Evolutionary conservation across 768 basidiomycete genomes (phyloP).

Genomic region (Boletus pseudopeckii): DNA sequence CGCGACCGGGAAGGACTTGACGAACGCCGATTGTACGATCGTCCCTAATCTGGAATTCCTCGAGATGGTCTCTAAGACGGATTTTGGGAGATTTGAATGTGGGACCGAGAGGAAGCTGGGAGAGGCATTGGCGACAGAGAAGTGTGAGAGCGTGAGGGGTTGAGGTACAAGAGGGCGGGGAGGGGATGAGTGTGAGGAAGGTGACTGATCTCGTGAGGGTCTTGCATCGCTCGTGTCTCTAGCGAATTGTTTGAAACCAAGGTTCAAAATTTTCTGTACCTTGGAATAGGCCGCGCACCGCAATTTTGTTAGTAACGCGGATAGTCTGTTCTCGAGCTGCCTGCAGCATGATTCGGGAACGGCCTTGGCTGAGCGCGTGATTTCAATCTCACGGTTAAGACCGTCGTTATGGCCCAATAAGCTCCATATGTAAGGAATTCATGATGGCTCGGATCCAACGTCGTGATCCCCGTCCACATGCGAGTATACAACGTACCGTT

Average conservation of each 20-base stretch:
- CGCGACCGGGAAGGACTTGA: slow-evolving; percentile 41
- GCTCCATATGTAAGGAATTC: background rate
- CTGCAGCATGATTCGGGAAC: no score
- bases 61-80: slow-evolving; percentile 41
- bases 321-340: no score
- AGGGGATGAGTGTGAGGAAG: slow-evolving; percentile 28
- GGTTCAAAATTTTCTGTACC: no score
- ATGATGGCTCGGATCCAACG: background rate
- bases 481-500: background rate
- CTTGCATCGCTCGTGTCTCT: background rate
- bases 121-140: slow-evolving; percentile 39
- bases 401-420: background rate
- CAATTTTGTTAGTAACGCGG: no score
- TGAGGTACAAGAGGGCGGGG: slow-evolving; percentile 43
- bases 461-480: background rate
- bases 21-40: slow-evolving; percentile 57
- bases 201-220: background rate
- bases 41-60: slow-evolving; percentile 52
- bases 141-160: slow-evolving; percentile 42
- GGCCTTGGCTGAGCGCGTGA: no score
- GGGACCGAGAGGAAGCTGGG: slow-evolving; percentile 45
- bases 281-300: no score
- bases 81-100: slow-evolving; percentile 43
- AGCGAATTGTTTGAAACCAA: no score
- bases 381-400: no score